Evolutionary conservation across 1,139 yeast species (phyloP), one percentile per base, ranked within the genome.

Genomic region (Candida sp.): DNA sequence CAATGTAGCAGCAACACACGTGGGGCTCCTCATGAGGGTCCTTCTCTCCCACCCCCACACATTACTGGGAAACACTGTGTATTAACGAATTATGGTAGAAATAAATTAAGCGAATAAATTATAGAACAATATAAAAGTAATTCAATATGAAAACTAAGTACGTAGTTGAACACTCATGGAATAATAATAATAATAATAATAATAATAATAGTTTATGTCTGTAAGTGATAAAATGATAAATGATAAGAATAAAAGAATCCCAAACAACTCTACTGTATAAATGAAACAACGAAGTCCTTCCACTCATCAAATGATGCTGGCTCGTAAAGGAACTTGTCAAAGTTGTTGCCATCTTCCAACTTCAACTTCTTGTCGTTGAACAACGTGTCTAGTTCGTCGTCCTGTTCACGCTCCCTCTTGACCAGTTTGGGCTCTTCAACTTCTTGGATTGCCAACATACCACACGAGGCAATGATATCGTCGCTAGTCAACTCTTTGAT

Each of bases 241-340:
- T 37, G 5, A 37, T 25, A 7, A 37, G 0, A 22, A 17, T 37
- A 17, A 27, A 12, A 47, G 25, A 23, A 37, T 7, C 7, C 4
- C 41, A 41, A 12, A 9, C 25, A 12, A 23, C 25, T 32, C 44
- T 44, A 50, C 39, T 52, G 52, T 8, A 49, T 48, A 37, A 47
- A 44, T 41, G 57, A 50, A 38, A 46, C 48, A 28, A 53, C 51
- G 49, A 55, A 67, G 34, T 65, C 65, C 52, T 68, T 73, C 81
- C 81, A 77, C 42, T 69, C 73, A 43, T 74, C 79, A 56, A 70
- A 74, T 27, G 65, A 71, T 17, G 73, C 63, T 3, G 75, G 69
- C 57, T 71, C 76, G 53, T 68, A 66, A 59, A 74, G 61, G 48
- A 58, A 61, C 54, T 60, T 58, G 43, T 59, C 63, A 30, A 60